These are phyloP conservation scores for Kwoniella botswanensis DNA, from an alignment of 768 basidiomycete species.

Conservation along the genomic window DNA sequence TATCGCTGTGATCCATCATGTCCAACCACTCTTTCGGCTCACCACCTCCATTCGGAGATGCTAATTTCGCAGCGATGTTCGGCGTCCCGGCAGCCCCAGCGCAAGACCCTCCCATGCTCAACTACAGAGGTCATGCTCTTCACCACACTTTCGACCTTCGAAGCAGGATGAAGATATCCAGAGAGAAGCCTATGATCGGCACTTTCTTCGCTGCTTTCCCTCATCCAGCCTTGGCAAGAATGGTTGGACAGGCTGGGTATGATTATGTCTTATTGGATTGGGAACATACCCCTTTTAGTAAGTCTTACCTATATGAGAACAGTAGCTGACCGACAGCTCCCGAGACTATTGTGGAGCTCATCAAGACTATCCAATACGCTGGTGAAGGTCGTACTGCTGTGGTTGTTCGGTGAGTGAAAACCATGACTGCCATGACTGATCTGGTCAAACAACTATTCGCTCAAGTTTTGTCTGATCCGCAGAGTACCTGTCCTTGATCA, in stretches of 20 bases:
- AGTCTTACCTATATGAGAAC: not conserved
- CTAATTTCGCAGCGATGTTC: slow-evolving; percentile 4
- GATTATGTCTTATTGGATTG: slow-evolving; percentile 20
- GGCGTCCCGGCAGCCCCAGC: slow-evolving; percentile 18
- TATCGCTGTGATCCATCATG: not conserved
- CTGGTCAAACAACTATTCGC: not conserved
- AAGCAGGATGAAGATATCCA: slow-evolving; percentile 11
- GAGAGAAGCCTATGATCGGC: slow-evolving; percentile 18
- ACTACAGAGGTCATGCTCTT: slow-evolving; percentile 14
- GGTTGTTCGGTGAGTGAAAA: slow-evolving; percentile 12
- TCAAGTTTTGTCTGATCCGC: not conserved
- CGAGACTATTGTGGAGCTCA: slow-evolving; percentile 17
- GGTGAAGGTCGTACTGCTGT: slow-evolving; percentile 18
- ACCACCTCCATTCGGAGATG: slow-evolving; percentile 17
- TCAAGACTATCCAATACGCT: slow-evolving; percentile 20
- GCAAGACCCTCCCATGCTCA: slow-evolving; percentile 22
- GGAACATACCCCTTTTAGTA: slow-evolving; percentile 22
- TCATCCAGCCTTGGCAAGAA: slow-evolving; percentile 11
- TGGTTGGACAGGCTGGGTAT: slow-evolving; percentile 15
- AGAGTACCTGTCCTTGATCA: slow-evolving; percentile 20
- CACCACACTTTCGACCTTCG: slow-evolving; percentile 16
- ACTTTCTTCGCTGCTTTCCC: slow-evolving; percentile 8
- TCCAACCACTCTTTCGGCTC: slow-evolving; percentile 15
- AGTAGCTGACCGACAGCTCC: slow-evolving; percentile 2
- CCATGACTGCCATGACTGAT: not conserved